Evolutionary conservation across 2,329 filamentous ascomycete species (phyloP), one percentile per base, ranked within the genome.

Genomic region (Talaromyces sp.): DNA sequence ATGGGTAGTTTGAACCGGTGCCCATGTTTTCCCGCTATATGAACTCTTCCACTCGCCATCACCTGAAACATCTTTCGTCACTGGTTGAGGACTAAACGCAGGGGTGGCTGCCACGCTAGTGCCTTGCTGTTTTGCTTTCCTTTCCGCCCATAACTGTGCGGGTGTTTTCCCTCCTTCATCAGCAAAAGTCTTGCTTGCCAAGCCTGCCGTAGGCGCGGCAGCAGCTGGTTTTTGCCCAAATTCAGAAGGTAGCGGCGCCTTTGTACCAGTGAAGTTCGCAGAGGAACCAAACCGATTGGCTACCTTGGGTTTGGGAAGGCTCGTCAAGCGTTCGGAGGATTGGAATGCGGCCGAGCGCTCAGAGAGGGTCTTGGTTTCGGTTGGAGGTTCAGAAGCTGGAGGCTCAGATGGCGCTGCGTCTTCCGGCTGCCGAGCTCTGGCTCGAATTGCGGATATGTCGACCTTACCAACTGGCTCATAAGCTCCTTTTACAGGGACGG

Each of bases 391-490:
- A 24, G 76, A 77, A 19, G 79, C 78, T 46, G 74, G 75, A 53
- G 77, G 73, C 46, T 79, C 76, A n/a, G 80, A 78, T 71, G 74
- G 55, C 70, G 74, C 52, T 66, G 70, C 59, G 9, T 60, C 89
- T 75, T 93, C 89, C 4, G 92, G 58, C 4, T 60, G 89, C 75
- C 95, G 90, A 6, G 91, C 89, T 75, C 86, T 89, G 24, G 93
- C 89, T 65, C 91, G 86, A 70, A 99, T 97, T 24, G 93, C 93
- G 50, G 91, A 91, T 75, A 99, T 98, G 68, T 99, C 95, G 10
- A 99, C 93, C 78, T 97, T 98, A 53, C 95, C 95, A 21, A 98
- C 82, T 1, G 95, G 95, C 75, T 98, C 90, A 71, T 99, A 99
- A 26, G 93, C 85, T 49, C 95, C 95, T 77, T 96, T 98, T 21